phyloP scores from a whole-genome alignment of 306 rosid species.

The Prosopis cineraria region DNA sequence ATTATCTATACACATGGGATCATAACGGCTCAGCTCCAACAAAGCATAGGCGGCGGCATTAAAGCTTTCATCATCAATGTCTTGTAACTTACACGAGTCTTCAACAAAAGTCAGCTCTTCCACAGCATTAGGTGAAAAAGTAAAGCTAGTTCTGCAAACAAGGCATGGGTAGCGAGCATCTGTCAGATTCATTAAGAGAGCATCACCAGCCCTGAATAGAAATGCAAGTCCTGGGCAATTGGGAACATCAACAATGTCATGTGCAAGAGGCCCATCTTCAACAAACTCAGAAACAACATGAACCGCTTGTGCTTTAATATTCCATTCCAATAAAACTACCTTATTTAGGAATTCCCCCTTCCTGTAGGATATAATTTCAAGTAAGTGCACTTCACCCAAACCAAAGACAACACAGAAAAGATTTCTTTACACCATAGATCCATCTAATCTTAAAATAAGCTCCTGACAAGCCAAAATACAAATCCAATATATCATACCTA shows the following conservation, averaged over 20 bases:
- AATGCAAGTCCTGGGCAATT: constrained; percentile 78
- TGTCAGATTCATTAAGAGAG: constrained; percentile 86
- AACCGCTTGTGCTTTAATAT: constrained; percentile 54
- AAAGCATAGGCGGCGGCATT: constrained; percentile 92
- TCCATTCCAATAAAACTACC: constrained; percentile 79
- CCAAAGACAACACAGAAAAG: constrained; percentile 31
- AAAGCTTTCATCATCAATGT: constrained; percentile 82
- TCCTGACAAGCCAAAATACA: constrained; percentile 18
- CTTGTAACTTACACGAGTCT: constrained; percentile 73
- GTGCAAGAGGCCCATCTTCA: constrained; percentile 80
- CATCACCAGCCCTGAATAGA: constrained; percentile 86
- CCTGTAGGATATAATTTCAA: constrained; percentile 52
- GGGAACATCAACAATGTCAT: constrained; percentile 81
- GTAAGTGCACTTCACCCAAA: constrained; percentile 26
- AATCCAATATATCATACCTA: constrained; percentile 51
- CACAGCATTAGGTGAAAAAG: constrained; percentile 57
- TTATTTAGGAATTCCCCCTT: constrained; percentile 60
- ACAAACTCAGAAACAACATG: constrained; percentile 58
- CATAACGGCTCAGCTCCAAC: constrained; percentile 77
- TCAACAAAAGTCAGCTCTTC: constrained; percentile 77
- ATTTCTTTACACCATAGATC: constrained; percentile 33
- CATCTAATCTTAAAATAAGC: constrained; percentile 29
- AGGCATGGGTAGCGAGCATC: constrained; percentile 67
- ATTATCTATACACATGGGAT: constrained; percentile 94
- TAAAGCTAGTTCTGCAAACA: constrained; percentile 65